Percentiles rank a stretch among this genome's conserved stretches.
Conservation (phyloP, 176 grass and related monocot genomes). For the Oryza punctata region DNA sequence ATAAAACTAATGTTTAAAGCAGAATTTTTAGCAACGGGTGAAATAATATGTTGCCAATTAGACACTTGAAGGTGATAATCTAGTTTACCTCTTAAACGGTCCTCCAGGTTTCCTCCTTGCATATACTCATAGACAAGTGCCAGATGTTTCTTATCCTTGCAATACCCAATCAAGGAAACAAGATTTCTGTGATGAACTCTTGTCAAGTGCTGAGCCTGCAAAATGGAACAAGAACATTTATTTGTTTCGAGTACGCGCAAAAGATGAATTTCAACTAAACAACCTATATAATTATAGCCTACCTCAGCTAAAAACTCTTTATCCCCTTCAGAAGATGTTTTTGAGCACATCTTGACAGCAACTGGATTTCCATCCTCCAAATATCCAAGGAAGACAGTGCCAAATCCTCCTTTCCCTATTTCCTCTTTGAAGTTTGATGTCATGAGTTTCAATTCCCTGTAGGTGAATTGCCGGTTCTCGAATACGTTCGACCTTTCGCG, state of each 20-base stretch:
- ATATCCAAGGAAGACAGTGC: slow-evolving; percentile 59
- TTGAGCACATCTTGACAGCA: slow-evolving; percentile 66
- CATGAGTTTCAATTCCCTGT: slow-evolving; percentile 60
- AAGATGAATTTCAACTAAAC: slow-evolving; percentile 5
- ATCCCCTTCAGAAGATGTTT: slow-evolving; percentile 50
- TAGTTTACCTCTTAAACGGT: slow-evolving; percentile 42
- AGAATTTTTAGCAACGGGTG: neutral
- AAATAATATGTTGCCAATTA: neutral
- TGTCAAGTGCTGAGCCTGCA: slow-evolving; percentile 58
- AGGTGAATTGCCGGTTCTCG: slow-evolving; percentile 60
- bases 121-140: slow-evolving; percentile 67
- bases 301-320: slow-evolving; percentile 77
- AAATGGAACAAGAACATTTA: slow-evolving; percentile 1
- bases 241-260: neutral
- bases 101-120: slow-evolving; percentile 44
- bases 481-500: neutral
- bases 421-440: slow-evolving; percentile 66
- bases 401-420: slow-evolving; percentile 77
- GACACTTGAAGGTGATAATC: neutral
- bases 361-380: slow-evolving; percentile 65
- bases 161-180: slow-evolving; percentile 73
- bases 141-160: slow-evolving; percentile 59
- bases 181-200: slow-evolving; percentile 77
- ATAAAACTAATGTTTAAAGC: too few species aligned
- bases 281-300: neutral